phyloP scores from a whole-genome alignment of 129 eudicot species.

The Lactuca sativa region DNA sequence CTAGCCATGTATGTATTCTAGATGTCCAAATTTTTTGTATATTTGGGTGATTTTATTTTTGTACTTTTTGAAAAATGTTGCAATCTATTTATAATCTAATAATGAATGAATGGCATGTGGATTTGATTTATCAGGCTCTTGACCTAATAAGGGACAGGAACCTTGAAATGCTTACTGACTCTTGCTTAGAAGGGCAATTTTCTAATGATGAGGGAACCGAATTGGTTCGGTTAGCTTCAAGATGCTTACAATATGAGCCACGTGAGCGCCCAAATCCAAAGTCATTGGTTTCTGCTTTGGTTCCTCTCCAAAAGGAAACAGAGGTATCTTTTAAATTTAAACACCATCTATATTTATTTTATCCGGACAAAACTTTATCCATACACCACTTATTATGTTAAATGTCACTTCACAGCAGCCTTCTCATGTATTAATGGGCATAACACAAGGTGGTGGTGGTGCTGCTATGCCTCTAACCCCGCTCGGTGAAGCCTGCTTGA shows the following conservation, averaged over 20 bases:
- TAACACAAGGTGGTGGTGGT: conserved; percentile 51
- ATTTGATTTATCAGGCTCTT: conserved; percentile 65
- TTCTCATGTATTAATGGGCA: conserved; percentile 77
- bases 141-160: conserved; percentile 88
- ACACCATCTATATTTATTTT: too few relatives aligned
- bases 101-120: conserved; percentile 6
- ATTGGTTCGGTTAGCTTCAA: conserved; percentile 81
- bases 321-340: conserved; percentile 34
- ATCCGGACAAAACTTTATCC: too few relatives aligned
- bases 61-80: neutral
- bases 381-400: neutral
- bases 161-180: conserved; percentile 87
- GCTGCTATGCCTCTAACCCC: conserved; percentile 51
- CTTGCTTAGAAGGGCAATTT: conserved; percentile 97
- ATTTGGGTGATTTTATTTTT: neutral
- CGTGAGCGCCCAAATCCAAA: conserved; percentile 92
- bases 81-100: conserved; percentile 8
- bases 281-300: conserved; percentile 70
- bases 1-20: conserved; percentile 57
- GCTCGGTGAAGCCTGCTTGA: conserved; percentile 85
- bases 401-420: conserved; percentile 49
- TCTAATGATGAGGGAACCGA: conserved; percentile 82
- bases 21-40: neutral
- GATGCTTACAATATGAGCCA: conserved; percentile 89
- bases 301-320: conserved; percentile 88